Base-by-base conservation (phyloP, 2,329 filamentous ascomycete species). In the Cladosporium sphaerospermum region DNA sequence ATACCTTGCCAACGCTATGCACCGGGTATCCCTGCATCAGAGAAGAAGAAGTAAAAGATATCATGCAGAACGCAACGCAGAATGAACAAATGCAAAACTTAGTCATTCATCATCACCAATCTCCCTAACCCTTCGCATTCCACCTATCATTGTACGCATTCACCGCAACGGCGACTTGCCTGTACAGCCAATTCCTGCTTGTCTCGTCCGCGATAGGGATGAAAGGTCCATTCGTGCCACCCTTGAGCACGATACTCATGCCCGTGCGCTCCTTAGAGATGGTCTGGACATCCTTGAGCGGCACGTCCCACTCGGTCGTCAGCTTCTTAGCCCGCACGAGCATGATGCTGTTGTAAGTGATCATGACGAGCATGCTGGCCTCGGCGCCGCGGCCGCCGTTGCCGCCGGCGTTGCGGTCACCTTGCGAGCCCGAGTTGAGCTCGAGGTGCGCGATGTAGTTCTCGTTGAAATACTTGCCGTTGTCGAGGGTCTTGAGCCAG, bases 401-500 rank as follows among this genome's bases (percentile, higher is more conserved):
- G 45, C 40, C 55, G 37, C 52, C 53, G 32, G 48, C 48, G 45
- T 60, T 49, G 51, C 53, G 53, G 45, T 67, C 67, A 95, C 91
- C 68, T 93, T 89, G 56, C 85, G 89, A 88, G 43, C 64, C 66
- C 7, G 62, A 63, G 47, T 68, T 67, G 23, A 99, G 80, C 71
- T 99, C 92, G 4, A 99, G 78, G 67, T 99, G 95, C 4, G 91
- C 95, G 69, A 99, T 93, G 74, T 99, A 99, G 67, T 89, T 82
- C 71, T 99, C 93, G 72, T 95, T 86, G 80, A 99, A 99, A 77
- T 92, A 97, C 69, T 91, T 93, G 57, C 93, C 93, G 59, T 96
- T 93, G 72, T 99, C 93, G 9, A 95, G 84, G 55, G 96, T 95
- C 78, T 99, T 99, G 59, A 99, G 84, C 95, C 93, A 99, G 76